A percentile compares a stretch with the other conserved stretches of the same genome.
Evolutionary conservation across 148 eudicot species (phyloP).

Genomic region (Suaeda aralocaspica): DNA sequence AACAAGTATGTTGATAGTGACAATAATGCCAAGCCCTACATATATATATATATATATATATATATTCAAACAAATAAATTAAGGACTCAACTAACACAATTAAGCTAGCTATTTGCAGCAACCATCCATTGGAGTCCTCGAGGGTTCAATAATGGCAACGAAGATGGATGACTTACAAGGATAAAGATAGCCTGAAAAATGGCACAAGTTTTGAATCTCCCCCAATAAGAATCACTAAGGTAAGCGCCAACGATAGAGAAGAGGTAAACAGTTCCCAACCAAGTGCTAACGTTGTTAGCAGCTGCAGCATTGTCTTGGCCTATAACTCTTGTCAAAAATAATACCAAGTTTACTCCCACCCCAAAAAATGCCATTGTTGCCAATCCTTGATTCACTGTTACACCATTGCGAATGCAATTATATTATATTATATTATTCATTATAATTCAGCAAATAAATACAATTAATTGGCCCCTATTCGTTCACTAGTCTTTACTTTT

Average conservation of each 20-base stretch:
- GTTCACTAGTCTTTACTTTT: too few relatives aligned
- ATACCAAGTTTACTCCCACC: conserved; percentile 69
- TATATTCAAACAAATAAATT: too few relatives aligned
- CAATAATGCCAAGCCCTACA: conserved; percentile 45
- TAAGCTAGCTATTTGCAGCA: too few relatives aligned
- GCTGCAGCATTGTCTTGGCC: conserved; percentile 79
- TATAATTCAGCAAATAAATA: too few relatives aligned
- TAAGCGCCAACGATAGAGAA: conserved; percentile 76
- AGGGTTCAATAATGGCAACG: too few relatives aligned
- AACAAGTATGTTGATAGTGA: conserved; percentile 51
- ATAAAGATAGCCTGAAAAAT: conserved; percentile 67
- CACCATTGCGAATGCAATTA: too few relatives aligned
- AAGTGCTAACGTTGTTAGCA: conserved; percentile 75
- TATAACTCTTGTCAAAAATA: conserved; percentile 63
- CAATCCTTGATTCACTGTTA: conserved; percentile 74
- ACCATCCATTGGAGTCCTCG: too few relatives aligned
- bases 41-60: neutral
- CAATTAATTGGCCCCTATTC: too few relatives aligned
- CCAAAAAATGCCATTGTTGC: conserved; percentile 77
- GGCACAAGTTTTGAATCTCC: conserved; percentile 65
- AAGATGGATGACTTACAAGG: conserved; percentile 55
- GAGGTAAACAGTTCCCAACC: conserved; percentile 81
- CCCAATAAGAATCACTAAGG: conserved; percentile 85
- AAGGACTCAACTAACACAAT: too few relatives aligned
- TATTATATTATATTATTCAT: too few relatives aligned